phyloP scores from a whole-genome alignment of 1,284 basidiomycete species.

The Anthracocystis setariae region DNA sequence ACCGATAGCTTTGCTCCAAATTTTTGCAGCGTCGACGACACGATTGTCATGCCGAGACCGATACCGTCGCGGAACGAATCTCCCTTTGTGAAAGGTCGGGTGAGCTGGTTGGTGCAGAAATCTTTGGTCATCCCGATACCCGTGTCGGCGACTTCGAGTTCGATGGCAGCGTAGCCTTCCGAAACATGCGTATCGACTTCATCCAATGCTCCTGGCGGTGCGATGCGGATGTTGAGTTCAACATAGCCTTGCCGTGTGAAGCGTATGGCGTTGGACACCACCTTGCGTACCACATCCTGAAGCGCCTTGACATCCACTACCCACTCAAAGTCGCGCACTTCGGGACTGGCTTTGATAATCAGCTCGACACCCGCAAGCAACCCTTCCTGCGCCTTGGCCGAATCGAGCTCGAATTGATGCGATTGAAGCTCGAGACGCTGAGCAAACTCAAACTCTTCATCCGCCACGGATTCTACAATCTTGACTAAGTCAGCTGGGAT shows the following conservation, averaged over 20 bases:
- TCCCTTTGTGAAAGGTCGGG: constrained; percentile 52
- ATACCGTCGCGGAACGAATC: constrained; percentile 54
- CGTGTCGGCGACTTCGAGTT: constrained; percentile 44
- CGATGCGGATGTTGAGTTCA: constrained; percentile 33
- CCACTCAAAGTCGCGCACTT: constrained; percentile 27
- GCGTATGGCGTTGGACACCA: constrained; percentile 53
- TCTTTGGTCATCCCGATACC: constrained; percentile 51
- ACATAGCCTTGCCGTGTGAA: constrained; percentile 48
- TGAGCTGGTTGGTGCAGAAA: constrained; percentile 42
- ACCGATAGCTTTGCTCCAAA: constrained; percentile 49
- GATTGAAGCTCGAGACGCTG: constrained; percentile 41
- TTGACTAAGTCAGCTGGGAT: constrained; percentile 31
- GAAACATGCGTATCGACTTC: constrained; percentile 13
- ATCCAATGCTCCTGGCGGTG: constrained; percentile 17
- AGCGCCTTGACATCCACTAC: constrained; percentile 32
- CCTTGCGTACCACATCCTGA: constrained; percentile 50
- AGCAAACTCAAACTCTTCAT: constrained; percentile 51
- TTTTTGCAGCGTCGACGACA: constrained; percentile 45
- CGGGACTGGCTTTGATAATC: constrained; percentile 45
- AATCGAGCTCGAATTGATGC: constrained; percentile 22
- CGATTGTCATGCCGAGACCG: constrained; percentile 57
- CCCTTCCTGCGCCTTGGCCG: constrained; percentile 8
- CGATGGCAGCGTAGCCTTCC: constrained; percentile 23
- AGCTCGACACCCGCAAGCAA: constrained; percentile 32
- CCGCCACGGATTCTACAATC: constrained; percentile 47